These are phyloP conservation scores for Pilaira anomala DNA, from an alignment of 192 early-diverging fungal genomes.

Conservation along the genomic window DNA sequence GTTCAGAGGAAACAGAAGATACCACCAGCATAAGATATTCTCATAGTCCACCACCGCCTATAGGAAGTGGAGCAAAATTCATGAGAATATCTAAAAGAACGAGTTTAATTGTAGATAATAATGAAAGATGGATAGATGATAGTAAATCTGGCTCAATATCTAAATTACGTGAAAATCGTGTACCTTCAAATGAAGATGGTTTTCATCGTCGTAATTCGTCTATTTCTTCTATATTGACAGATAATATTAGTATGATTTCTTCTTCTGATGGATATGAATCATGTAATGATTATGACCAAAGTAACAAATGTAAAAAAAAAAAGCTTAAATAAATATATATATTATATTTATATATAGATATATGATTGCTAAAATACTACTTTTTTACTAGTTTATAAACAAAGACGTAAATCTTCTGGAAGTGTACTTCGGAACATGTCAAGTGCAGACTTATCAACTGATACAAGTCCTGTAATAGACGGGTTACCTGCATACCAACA, in stretches of 20 bases:
- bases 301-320: background rate
- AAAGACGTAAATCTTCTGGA: constrained; percentile 10
- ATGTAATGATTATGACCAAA: background rate
- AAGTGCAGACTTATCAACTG: constrained; percentile 7
- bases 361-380: too few species aligned
- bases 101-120: constrained; percentile 33
- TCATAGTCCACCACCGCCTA: constrained; percentile 13
- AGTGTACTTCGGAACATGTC: constrained; percentile 9
- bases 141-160: constrained; percentile 4
- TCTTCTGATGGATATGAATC: background rate
- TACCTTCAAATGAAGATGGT: background rate
- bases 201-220: constrained; percentile 24
- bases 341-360: too few species aligned
- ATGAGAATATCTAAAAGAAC: constrained; percentile 33
- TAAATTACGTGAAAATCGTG: constrained; percentile 12
- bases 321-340: too few species aligned
- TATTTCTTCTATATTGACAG: constrained; percentile 28
- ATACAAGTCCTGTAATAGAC: background rate
- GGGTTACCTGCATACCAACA: constrained; percentile 6
- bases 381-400: constrained; percentile 2
- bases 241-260: background rate
- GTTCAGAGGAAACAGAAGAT: too few species aligned
- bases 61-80: constrained; percentile 24
- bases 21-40: too few species aligned
- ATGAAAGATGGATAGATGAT: background rate